A percentile compares a stretch with the other conserved stretches of the same genome.
phyloP scores from a whole-genome alignment of 2,329 filamentous ascomycete species.

The Calycina herbarum region DNA sequence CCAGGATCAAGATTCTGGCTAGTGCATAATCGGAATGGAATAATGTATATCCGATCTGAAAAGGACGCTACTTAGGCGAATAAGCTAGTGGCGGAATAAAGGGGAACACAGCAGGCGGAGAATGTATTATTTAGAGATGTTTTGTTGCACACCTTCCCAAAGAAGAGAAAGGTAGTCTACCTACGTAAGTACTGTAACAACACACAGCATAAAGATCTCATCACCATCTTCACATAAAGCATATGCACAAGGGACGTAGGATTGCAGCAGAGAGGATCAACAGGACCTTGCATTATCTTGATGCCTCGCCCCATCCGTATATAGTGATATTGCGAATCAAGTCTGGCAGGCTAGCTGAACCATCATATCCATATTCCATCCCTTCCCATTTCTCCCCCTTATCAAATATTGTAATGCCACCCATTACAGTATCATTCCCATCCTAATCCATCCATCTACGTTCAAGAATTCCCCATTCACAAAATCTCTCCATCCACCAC shows the following conservation, averaged over 20 bases:
- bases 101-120: no score
- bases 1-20: no score
- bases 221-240: not conserved
- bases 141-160: no score
- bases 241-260: not conserved
- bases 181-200: not conserved
- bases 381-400: not conserved
- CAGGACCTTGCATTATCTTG: constrained; percentile 12
- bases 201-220: constrained; percentile 1
- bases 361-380: constrained; percentile 11
- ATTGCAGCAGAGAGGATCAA: constrained; percentile 11
- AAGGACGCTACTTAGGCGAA: no score
- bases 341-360: constrained; percentile 14
- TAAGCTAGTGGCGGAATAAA: no score
- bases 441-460: not conserved
- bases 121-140: no score
- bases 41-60: no score
- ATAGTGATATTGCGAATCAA: not conserved
- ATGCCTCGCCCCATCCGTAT: not conserved
- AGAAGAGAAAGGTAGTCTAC: not conserved
- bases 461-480: not conserved
- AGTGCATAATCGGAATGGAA: no score
- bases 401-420: not conserved
- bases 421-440: not conserved
- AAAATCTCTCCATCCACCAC: not conserved